These are phyloP conservation scores for Cystobasidiaceae sp. DNA, from an alignment of 1,284 basidiomycete species.

Conservation along the genomic window DNA sequence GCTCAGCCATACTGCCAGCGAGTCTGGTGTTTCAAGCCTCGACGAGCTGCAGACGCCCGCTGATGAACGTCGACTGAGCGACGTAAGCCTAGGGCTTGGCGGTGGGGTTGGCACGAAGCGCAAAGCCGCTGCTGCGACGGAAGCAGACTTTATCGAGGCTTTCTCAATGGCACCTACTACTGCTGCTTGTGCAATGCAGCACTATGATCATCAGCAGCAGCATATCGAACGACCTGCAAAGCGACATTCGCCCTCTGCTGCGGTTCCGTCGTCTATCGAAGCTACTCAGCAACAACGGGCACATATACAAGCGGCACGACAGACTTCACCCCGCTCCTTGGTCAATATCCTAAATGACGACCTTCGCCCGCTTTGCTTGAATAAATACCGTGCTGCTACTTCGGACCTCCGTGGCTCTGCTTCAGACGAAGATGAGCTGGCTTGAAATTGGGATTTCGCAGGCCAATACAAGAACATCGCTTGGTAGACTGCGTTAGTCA, in stretches of 20 bases:
- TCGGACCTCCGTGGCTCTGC: constrained; percentile 14
- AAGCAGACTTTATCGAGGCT: too few relatives aligned
- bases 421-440: constrained; percentile 20
- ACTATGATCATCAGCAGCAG: too few relatives aligned
- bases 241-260: too few relatives aligned
- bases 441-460: neutral
- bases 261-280: too few relatives aligned
- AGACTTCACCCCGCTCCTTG: constrained; percentile 12
- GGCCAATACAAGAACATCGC: neutral
- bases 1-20: neutral
- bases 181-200: too few relatives aligned
- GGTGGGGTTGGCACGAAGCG: too few relatives aligned
- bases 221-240: too few relatives aligned
- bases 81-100: neutral
- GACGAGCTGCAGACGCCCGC: neutral
- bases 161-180: too few relatives aligned
- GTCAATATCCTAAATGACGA: constrained; percentile 18
- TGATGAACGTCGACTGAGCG: constrained; percentile 16
- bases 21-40: constrained; percentile 6
- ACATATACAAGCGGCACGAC: too few relatives aligned
- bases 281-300: neutral
- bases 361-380: constrained; percentile 1
- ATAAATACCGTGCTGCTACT: constrained; percentile 1
- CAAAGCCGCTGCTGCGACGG: too few relatives aligned
- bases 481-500: too few relatives aligned